A percentile compares a stretch with the other conserved stretches of the same genome.
These are phyloP conservation scores for Rhododendron kiyosumense DNA, from an alignment of 148 eudicot species.

Conservation along the genomic window DNA sequence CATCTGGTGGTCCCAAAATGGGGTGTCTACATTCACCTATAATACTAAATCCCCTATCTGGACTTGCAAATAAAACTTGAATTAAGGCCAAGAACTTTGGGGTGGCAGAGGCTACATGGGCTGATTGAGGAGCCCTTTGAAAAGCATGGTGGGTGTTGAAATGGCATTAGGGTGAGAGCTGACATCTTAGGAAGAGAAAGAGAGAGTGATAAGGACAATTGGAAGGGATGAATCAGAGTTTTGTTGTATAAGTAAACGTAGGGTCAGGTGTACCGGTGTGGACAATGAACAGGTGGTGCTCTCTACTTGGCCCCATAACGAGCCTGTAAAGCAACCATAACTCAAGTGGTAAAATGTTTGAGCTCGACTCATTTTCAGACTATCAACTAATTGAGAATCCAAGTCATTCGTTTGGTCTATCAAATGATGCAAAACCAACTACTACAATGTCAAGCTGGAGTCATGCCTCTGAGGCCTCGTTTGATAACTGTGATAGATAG, in stretches of 20 bases:
- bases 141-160: background rate
- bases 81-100: background rate
- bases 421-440: background rate
- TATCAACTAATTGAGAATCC: background rate
- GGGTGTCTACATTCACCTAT: background rate
- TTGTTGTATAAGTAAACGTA: background rate
- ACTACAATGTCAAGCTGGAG: background rate
- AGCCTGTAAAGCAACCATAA: background rate
- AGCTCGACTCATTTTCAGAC: background rate
- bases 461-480: background rate
- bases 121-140: background rate
- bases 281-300: background rate
- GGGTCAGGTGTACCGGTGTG: background rate
- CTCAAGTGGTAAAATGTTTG: background rate
- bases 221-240: background rate
- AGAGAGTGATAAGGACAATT: background rate
- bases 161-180: background rate
- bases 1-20: no score
- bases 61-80: background rate
- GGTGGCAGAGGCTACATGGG: background rate
- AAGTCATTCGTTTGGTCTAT: background rate
- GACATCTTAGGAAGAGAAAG: background rate
- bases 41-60: background rate
- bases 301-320: background rate
- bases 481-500: no score